These are phyloP conservation scores for Cutaneotrichosporon sp. DNA, from an alignment of 1,284 basidiomycete species.

Conservation along the genomic window DNA sequence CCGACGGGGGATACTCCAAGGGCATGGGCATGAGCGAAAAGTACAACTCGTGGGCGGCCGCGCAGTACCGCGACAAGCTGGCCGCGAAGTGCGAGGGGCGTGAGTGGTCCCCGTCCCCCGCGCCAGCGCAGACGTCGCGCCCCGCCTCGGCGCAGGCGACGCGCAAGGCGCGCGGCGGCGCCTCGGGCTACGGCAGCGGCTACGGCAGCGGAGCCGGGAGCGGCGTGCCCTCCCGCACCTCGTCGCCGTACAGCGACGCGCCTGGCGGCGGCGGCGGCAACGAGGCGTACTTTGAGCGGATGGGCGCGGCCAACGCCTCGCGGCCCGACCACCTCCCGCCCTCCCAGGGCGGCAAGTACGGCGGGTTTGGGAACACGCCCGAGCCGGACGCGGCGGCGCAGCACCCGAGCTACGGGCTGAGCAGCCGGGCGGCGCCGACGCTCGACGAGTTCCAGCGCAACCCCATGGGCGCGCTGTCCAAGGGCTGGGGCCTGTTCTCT, in stretches of 20 bases:
- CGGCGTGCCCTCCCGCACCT: slow-evolving; percentile 19
- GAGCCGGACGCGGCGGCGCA: slow-evolving; percentile 20
- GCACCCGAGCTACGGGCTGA: slow-evolving; percentile 47
- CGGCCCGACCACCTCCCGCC: slow-evolving; percentile 51
- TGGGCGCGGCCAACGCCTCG: slow-evolving; percentile 47
- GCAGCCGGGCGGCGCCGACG: slow-evolving; percentile 47
- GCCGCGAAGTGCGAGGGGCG: slow-evolving; percentile 45
- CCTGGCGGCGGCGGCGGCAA: slow-evolving; percentile 36
- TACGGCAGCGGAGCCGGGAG: background rate
- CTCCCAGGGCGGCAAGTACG: slow-evolving; percentile 52
- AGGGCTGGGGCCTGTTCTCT: slow-evolving; percentile 55
- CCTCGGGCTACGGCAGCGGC: slow-evolving; percentile 1
- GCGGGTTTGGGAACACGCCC: slow-evolving; percentile 51
- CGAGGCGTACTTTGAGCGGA: slow-evolving; percentile 53
- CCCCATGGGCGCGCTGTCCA: slow-evolving; percentile 48
- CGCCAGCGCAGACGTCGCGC: slow-evolving; percentile 30
- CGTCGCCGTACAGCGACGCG: slow-evolving; percentile 17
- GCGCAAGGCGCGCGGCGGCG: slow-evolving; percentile 46
- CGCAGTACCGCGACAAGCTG: slow-evolving; percentile 83
- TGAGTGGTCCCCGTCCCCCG: slow-evolving; percentile 49
- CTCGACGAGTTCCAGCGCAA: slow-evolving; percentile 51
- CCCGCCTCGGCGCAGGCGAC: slow-evolving; percentile 49
- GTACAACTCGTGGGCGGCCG: slow-evolving; percentile 88
- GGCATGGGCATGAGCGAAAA: slow-evolving; percentile 71
- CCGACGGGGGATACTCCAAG: slow-evolving; percentile 72